Conservation (phyloP, 2,329 filamentous ascomycete genomes). For the Grosmannia penicillata region DNA sequence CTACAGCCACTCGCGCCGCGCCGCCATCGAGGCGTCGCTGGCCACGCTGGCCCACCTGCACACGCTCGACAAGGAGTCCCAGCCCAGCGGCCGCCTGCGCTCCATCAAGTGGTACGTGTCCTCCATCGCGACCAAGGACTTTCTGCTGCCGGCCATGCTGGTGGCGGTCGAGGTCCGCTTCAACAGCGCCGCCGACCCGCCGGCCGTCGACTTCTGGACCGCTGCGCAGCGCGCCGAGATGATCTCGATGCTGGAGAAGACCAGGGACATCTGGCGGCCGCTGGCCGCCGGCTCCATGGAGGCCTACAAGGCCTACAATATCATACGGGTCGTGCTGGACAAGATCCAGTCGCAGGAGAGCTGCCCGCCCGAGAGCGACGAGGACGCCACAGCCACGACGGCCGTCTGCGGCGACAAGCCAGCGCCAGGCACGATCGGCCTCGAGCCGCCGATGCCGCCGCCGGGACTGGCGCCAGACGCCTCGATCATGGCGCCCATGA, state of each 20-base stretch:
- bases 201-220: conserved; percentile 40
- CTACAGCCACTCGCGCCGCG: conserved; percentile 70
- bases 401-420: neutral
- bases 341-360: too few species aligned
- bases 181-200: conserved; percentile 28
- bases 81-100: conserved; percentile 54
- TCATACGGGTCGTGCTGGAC: conserved; percentile 71
- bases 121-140: conserved; percentile 70
- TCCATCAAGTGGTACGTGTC: conserved; percentile 67
- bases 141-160: conserved; percentile 73
- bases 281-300: conserved; percentile 70
- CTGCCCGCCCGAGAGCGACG: too few species aligned
- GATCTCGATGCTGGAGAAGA: conserved; percentile 57
- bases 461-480: conserved; percentile 14
- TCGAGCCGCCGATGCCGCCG: neutral
- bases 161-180: conserved; percentile 72
- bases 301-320: conserved; percentile 69
- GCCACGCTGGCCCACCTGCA: conserved; percentile 65
- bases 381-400: too few species aligned
- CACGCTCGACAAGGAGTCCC: conserved; percentile 60
- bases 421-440: neutral
- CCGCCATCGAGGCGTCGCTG: conserved; percentile 76
- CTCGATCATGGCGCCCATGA: conserved; percentile 23
- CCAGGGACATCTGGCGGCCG: conserved; percentile 66
- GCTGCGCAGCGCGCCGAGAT: conserved; percentile 55